Evolutionary conservation across 192 early-diverging fungal species (phyloP).

Genomic region (Podila minutissima): DNA sequence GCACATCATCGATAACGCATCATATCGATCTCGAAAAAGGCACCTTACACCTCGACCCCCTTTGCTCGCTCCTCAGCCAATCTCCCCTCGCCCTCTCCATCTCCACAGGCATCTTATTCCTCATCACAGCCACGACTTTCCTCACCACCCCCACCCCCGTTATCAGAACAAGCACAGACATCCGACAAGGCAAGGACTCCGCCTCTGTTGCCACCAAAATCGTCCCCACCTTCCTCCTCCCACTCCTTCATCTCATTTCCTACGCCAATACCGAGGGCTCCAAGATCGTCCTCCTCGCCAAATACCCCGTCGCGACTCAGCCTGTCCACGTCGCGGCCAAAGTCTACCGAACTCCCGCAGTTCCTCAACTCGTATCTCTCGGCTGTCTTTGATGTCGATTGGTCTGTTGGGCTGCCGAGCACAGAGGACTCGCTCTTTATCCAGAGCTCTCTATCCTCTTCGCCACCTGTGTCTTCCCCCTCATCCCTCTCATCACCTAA

Average conservation of each 20-base stretch:
- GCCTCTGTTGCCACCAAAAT: neutral
- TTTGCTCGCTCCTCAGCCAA: too few relatives aligned
- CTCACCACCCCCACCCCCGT: neutral
- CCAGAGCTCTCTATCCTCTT: slow-evolving; percentile 2
- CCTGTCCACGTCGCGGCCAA: slow-evolving; percentile 25
- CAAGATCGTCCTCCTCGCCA: neutral
- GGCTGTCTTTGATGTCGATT: slow-evolving; percentile 43
- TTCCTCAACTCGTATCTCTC: slow-evolving; percentile 36
- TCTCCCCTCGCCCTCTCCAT: too few relatives aligned
- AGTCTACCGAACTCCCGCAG: slow-evolving; percentile 36
- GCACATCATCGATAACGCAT: too few relatives aligned
- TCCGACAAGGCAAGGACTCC: neutral
- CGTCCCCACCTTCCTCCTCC: neutral
- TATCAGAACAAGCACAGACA: neutral
- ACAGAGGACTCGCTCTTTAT: slow-evolving; percentile 38
- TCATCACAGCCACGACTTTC: neutral
- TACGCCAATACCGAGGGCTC: neutral
- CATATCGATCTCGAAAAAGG: too few relatives aligned
- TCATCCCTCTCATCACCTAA: neutral
- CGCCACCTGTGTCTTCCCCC: neutral
- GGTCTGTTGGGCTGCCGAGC: slow-evolving; percentile 35
- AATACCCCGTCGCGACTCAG: neutral
- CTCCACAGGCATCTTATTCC: neutral
- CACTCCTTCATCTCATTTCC: neutral
- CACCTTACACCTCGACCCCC: too few relatives aligned